These are phyloP conservation scores for Akanthomyces dipterigenus DNA, from an alignment of 2,329 filamentous ascomycete species.

Conservation along the genomic window DNA sequence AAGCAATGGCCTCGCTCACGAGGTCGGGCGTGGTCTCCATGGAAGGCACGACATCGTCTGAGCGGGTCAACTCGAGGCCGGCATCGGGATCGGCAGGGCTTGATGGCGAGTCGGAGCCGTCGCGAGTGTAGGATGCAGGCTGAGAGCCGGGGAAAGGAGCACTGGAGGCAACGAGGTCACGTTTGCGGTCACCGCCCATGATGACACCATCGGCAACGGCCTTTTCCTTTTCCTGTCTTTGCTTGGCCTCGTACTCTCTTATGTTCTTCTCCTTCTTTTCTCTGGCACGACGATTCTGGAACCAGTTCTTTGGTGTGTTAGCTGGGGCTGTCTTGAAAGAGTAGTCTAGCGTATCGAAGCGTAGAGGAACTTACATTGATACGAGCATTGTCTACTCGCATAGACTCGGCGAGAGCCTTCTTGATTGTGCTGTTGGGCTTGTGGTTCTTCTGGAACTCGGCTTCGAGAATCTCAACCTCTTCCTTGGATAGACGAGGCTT, in stretches of 20 bases:
- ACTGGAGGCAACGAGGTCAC: slow-evolving; percentile 34
- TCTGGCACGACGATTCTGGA: slow-evolving; percentile 59
- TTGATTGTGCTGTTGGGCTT: slow-evolving; percentile 58
- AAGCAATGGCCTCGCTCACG: slow-evolving; percentile 7
- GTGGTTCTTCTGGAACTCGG: slow-evolving; percentile 56
- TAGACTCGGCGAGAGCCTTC: slow-evolving; percentile 52
- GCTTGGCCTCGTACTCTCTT: slow-evolving; percentile 33
- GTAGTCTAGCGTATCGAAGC: neutral
- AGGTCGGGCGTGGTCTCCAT: slow-evolving; percentile 12
- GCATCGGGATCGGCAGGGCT: neutral
- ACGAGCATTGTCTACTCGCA: slow-evolving; percentile 55
- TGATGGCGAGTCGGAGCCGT: slow-evolving; percentile 5
- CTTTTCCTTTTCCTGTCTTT: slow-evolving; percentile 29
- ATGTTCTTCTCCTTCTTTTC: slow-evolving; percentile 57
- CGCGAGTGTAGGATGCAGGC: slow-evolving; percentile 12
- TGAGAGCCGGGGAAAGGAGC: slow-evolving; percentile 31
- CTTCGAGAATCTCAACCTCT: slow-evolving; percentile 52
- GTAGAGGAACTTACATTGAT: slow-evolving; percentile 47
- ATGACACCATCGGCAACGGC: slow-evolving; percentile 21
- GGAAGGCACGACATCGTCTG: slow-evolving; percentile 6
- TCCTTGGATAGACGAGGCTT: slow-evolving; percentile 51
- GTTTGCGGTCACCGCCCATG: slow-evolving; percentile 23
- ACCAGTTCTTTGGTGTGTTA: slow-evolving; percentile 55
- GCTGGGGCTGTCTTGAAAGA: slow-evolving; percentile 9
- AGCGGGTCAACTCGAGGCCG: neutral